Conservation (phyloP, 805 yeast species). For the Kodamaea sagamina region DNA sequence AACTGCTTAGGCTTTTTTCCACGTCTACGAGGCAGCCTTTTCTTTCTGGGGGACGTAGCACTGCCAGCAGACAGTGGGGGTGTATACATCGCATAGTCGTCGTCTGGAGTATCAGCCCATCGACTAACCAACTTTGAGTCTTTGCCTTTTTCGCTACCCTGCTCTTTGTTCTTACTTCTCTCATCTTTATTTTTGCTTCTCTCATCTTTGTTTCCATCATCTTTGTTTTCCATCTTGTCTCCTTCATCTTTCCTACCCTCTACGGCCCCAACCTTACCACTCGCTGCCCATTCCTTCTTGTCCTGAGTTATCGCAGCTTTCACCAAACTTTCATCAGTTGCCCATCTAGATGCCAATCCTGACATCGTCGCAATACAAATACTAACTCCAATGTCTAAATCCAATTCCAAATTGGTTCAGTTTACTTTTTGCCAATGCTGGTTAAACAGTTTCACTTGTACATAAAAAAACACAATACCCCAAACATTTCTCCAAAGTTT, state of each 20-base stretch:
- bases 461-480: too few relatives aligned
- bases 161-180: neutral
- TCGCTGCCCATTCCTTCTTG: neutral
- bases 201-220: neutral
- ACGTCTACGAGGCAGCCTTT: constrained; percentile 3
- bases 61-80: constrained; percentile 8
- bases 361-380: constrained; percentile 16
- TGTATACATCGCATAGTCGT: constrained; percentile 4
- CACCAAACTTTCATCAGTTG: constrained; percentile 30
- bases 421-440: neutral
- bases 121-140: constrained; percentile 26
- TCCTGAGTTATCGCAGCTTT: constrained; percentile 29
- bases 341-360: constrained; percentile 38
- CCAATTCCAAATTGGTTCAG: neutral
- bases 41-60: constrained; percentile 10
- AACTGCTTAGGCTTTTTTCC: constrained; percentile 6
- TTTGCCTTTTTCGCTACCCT: neutral
- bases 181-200: neutral
- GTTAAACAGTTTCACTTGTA: neutral
- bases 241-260: neutral
- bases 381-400: neutral
- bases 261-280: neutral
- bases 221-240: neutral
- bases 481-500: too few relatives aligned
- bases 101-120: constrained; percentile 32